phyloP scores from a whole-genome alignment of 148 eudicot genomes.

The Bassia scoparia region DNA sequence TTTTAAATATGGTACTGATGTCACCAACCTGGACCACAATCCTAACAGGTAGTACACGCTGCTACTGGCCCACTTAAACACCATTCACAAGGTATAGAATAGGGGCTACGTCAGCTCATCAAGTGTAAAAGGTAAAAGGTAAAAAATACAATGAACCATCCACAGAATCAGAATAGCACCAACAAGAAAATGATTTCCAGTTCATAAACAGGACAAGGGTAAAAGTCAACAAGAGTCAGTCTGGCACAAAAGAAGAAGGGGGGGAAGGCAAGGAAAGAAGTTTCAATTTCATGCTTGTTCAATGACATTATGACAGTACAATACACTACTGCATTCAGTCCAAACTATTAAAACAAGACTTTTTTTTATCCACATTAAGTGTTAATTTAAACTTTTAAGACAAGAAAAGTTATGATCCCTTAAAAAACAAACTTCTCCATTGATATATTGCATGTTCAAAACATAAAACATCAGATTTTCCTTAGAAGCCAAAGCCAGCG shows the following conservation, averaged over 20 bases:
- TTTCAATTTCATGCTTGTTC: not conserved
- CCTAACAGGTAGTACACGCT: conserved; percentile 90
- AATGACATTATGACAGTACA: too few species aligned
- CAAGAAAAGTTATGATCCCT: not conserved
- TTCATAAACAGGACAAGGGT: not conserved
- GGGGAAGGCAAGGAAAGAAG: not conserved
- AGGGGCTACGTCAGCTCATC: not conserved
- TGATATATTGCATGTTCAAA: not conserved
- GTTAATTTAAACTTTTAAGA: not conserved
- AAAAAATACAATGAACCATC: not conserved
- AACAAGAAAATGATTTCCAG: not conserved
- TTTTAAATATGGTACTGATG: conserved; percentile 81
- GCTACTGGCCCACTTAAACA: conserved; percentile 83
- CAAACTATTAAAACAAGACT: too few species aligned
- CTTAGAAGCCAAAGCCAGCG: not conserved
- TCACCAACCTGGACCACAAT: conserved; percentile 84
- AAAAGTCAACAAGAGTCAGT: not conserved
- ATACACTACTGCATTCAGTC: not conserved
- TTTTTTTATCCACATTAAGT: not conserved
- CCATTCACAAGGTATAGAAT: conserved; percentile 10
- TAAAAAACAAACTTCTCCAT: not conserved
- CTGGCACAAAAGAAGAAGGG: not conserved
- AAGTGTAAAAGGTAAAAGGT: not conserved
- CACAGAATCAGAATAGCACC: not conserved
- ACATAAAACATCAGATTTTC: not conserved